Evolutionary conservation across 2,329 filamentous ascomycete species (phyloP), one percentile per base, ranked within the genome.

Genomic region (Trichoderma sp.): DNA sequence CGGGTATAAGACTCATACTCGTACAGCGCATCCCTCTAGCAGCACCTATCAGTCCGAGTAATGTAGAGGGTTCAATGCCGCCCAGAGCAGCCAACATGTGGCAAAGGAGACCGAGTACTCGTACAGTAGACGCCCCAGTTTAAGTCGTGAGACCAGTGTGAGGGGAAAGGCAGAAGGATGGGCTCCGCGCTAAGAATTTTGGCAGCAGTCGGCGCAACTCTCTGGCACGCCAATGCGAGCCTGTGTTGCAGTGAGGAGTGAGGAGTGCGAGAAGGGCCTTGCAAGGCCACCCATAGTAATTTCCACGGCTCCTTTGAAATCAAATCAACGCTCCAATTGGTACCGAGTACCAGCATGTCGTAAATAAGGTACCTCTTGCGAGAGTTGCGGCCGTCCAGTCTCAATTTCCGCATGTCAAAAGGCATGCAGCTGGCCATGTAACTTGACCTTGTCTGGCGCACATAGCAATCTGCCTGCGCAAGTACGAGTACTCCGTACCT

Each of bases 201-300:
- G 59, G 74, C 62, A 75, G 66, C 41, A 71, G 64, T 75, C 59
- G 74, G 74, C 74, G 74, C 38, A 75, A 75, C 74, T 75, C 62
- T 75, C 74, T 75, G 67, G 67, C 65, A 66, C 74, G 67, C 74
- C 62, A 71, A 71, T 64, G 67, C 66, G 74, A 64, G 74, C 41
- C 45, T 75, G 66, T 71, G 74, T 75, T 69, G 74, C 74, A 75
- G 65, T 24, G 60, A 59, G 66, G 41, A 75, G 73, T 27, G 56
- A 59, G 66, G 41, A 75, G 73, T 27, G 56, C 31, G 24, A 63
- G 29, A 21, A 68, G 65, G 53, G 68, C 59, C 68, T 59, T 18
- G 60, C 60, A 67, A 50, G 69, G 69, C 69, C 63, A 56, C 60
- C 59, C 69, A 65, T 38, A 64, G 56, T 16, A 64, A 64, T 38